Evolutionary conservation across 495 filamentous ascomycete genomes (phyloP), one percentile per base, ranked within the genome.

Genomic region (Saxophila tyrrhenica): DNA sequence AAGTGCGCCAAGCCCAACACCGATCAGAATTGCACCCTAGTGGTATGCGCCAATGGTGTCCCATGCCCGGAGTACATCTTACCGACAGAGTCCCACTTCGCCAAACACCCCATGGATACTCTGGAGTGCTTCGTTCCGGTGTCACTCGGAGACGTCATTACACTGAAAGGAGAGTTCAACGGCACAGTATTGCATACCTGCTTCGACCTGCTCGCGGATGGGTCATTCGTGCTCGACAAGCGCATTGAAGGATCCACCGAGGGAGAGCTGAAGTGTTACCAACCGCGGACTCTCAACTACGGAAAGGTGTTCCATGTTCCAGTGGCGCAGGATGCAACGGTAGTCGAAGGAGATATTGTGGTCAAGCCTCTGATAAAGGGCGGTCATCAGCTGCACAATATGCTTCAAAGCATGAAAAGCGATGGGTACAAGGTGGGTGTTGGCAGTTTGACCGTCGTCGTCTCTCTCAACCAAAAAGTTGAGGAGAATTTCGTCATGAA

Each of bases 171-270:
- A 23, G 9, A 22, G 5, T 56, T 55, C 35, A 29, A 46, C 19
- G 57, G 57, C 43, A 51, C 53, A n/a, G 25, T 32, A 16, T 39
- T 55, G 13, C 48, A 52, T 20, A 42, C 45, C 13, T 25, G 25
- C 16, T 48, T 60, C 38, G 50, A 60, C 41, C 19, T 56, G 22
- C 22, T 59, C 2, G 52, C 48, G 1, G 57, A 60, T 25, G 57
- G 57, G n/a, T 51, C 48, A 2, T 60, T 60, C 38, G 2, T 56
- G 1, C 25, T 13, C 24, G 48, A 56, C 48, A 51, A 44, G 47
- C 23, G 47, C 17, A 52, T 55, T 39, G 57, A 56, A 15, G 52
- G 25, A 16, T 21, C 38, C 2, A 48, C 54, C 24, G 25, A 13
- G 16, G 56, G 51, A 13, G 48, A 48, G 20, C 25, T 50, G 5